Evolutionary conservation across 768 basidiomycete species (phyloP), one percentile per base, ranked within the genome.

Genomic region (Calocera viscosa): DNA sequence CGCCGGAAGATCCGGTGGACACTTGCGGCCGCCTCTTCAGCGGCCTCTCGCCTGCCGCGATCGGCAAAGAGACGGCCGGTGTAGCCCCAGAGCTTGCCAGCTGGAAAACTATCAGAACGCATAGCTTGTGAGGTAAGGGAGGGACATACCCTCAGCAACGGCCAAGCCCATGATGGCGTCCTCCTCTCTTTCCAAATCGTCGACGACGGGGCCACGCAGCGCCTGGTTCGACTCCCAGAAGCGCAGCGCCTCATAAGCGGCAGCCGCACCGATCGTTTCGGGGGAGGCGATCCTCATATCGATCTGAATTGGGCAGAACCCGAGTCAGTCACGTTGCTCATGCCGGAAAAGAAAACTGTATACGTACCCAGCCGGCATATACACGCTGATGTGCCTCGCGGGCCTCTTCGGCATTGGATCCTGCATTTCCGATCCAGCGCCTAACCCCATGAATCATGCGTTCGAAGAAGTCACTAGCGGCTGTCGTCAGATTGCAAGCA

Each of bases 381-480:
- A 60, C 53, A 32, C 53, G 53, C 22, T 60, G 53, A 19, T 60
- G 53, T 3, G 53, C 53, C 24, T 60, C 53, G 16, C 53, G 53
- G 30, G 53, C 53, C 22, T 60, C 53, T 32, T 60, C 53, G 53
- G 53, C 53, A 19, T 60, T 60, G 53, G 53, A 60, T 28, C 53
- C 53, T 28, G 53, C 53, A 60, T 60, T 60, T 60, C 53, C 53
- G 53, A 60, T 32, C 53, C 53, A 60, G 53, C 53, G 53, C 30
- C 53, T 60, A 32, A 60, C 53, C 2, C 53, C 53, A 32, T 32
- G 26, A 19, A 60, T 60, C 14, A 60, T 60, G 53, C 53, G 53
- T 3, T 32, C 30, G 53, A 60, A 60, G 53, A 60, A 16, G 22
- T 60, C 53, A 30, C 53, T 60, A 30, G 53, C 30, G 53, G 35